Conservation (phyloP, 75 land plant species). For the Sequoia sempervirens region DNA sequence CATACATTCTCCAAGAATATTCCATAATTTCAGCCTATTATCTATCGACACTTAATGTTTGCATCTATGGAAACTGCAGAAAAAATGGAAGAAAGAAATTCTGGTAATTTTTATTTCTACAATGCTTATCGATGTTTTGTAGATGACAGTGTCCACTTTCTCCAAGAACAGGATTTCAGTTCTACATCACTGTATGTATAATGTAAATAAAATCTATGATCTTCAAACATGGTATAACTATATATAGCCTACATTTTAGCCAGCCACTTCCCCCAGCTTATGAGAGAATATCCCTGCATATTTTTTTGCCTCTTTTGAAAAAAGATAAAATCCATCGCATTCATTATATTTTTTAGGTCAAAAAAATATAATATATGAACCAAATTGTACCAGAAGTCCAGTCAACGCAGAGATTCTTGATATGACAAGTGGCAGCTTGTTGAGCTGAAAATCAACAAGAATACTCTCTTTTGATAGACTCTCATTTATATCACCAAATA, state of each 20-base stretch:
- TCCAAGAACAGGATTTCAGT: not conserved
- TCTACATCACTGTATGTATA: not conserved
- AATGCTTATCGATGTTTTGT: not conserved
- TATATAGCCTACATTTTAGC: not conserved
- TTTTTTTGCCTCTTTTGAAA: not conserved
- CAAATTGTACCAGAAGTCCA: conserved; percentile 62
- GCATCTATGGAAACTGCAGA: not conserved
- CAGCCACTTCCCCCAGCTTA: not conserved
- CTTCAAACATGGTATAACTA: not conserved
- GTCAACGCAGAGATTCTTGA: conserved; percentile 58
- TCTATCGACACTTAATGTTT: not conserved
- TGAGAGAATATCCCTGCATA: not conserved
- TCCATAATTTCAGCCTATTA: not conserved
- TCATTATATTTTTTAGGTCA: not conserved
- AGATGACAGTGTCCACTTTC: not conserved
- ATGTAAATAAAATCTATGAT: not conserved
- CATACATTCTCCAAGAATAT: not conserved
- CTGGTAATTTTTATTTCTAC: not conserved
- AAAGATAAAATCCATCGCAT: not conserved
- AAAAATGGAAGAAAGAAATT: not conserved
- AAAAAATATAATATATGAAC: not conserved
- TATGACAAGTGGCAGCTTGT: conserved; percentile 54
- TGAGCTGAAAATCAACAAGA: conserved; percentile 42
- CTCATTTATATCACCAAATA: conserved; percentile 49
- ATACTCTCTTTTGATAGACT: conserved; percentile 34